Evolutionary conservation across 208 protist genomes (phyloP), one percentile per base, ranked within the genome.

Genomic region (Leishmania martiniquensis): DNA sequence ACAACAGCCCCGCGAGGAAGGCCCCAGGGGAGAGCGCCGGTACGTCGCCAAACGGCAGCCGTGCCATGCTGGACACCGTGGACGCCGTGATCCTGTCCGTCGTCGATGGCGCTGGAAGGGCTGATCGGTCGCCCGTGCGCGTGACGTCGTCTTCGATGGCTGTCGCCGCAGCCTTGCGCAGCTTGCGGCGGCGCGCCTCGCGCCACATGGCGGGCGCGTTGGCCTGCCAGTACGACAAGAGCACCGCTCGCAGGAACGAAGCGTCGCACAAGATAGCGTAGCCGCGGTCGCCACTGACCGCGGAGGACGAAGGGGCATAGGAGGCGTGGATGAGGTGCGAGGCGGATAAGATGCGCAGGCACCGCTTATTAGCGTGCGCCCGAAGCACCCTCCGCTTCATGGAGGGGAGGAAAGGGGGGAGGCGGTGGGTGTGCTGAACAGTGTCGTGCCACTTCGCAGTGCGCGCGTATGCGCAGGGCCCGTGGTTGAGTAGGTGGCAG

Each of bases 321-420:
- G 42, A 22, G 17, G 69, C 78, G 25, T 72, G 70, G 39, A 96
- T 85, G 4, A 81, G 80, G 71, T 96, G 52, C 1, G 89, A 80
- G 17, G 93, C 87, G 52, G 85, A 94, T 22, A 96, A 55, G 9
- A 92, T 60, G 32, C 93, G 89, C 17, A 96, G 83, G 68, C 85
- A 81, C 5, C 86, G 85, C 86, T 96, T 96, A 84, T 96, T 96
- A 39, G 84, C 85, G 80, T 96, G 93, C 42, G 87, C 88, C 37
- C 93, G 93, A 32, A 89, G 80, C 22, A 96, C 93, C 54, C 93
- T 81, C 37, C 93, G 85, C 85, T 96, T 96, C 93, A 96, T 96
- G 12, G 34, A 1, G 12, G 10, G 66, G 15, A 37, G 45, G 70
- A 22, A 7, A 63, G 20, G 6, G 37, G 25, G 37, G 25, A 37